Conservation (phyloP, 495 filamentous ascomycete genomes). For the Talaromyces nanjingensis region DNA sequence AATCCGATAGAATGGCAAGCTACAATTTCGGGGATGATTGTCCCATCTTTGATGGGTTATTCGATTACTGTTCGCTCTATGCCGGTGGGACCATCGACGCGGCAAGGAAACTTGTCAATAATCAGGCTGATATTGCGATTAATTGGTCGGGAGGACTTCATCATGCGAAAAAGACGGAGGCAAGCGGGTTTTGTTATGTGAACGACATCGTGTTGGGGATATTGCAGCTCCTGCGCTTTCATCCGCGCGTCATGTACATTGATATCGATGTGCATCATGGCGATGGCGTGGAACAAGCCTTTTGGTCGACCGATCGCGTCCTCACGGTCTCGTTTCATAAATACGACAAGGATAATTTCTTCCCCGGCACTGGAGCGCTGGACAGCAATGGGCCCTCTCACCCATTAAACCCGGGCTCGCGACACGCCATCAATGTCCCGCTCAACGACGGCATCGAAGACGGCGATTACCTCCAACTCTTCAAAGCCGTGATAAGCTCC, state of each 20-base stretch:
- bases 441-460: conserved; percentile 83
- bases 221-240: conserved; percentile 77
- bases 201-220: conserved; percentile 98
- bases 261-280: conserved; percentile 98
- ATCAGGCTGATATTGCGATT: conserved; percentile 90
- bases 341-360: conserved; percentile 77
- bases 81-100: conserved; percentile 86
- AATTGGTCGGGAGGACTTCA: conserved; percentile 99
- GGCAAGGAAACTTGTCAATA: conserved; percentile 76
- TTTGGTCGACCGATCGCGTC: conserved; percentile 92
- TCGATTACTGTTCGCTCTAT: conserved; percentile 90
- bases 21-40: conserved; percentile 95
- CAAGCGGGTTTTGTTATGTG: conserved; percentile 94
- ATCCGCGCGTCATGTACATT: conserved; percentile 91
- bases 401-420: conserved; percentile 54
- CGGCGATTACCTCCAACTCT: conserved; percentile 78
- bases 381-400: conserved; percentile 53
- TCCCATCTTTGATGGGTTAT: conserved; percentile 92
- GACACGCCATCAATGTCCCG: conserved; percentile 61
- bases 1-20: conserved; percentile 32
- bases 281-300: conserved; percentile 94
- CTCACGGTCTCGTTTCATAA: conserved; percentile 97
- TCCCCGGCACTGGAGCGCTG: conserved; percentile 59
- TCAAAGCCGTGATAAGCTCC: conserved; percentile 69
- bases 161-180: conserved; percentile 91